A percentile compares a stretch with the other conserved stretches of the same genome.
phyloP scores from a whole-genome alignment of 2,329 filamentous ascomycete genomes.

The Dothideomycetidae sp. region DNA sequence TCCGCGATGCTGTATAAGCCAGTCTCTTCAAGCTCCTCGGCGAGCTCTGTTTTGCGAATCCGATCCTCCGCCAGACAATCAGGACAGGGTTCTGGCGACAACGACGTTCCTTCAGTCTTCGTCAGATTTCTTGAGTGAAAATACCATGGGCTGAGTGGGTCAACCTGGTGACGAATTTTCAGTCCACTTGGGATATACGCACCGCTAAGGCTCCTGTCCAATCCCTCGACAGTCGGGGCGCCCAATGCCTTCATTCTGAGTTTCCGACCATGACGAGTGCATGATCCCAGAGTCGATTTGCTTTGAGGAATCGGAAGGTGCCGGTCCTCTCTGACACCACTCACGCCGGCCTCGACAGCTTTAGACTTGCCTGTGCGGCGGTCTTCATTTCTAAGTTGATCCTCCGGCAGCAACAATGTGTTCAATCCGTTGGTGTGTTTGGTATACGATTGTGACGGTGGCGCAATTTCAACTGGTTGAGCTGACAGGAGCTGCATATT shows the following conservation, averaged over 20 bases:
- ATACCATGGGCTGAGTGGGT: constrained; percentile 20
- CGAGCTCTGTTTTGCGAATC: constrained; percentile 15
- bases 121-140: constrained; percentile 12
- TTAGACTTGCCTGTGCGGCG: no score
- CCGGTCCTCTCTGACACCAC: no score
- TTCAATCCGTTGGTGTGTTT: no score
- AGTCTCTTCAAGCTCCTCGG: constrained; percentile 3
- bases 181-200: constrained; percentile 18
- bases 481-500: no score
- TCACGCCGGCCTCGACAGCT: no score
- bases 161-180: constrained; percentile 16
- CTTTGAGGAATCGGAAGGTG: no score
- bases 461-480: no score
- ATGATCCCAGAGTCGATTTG: neutral
- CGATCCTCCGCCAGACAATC: constrained; percentile 20
- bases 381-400: no score
- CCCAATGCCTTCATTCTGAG: constrained; percentile 8
- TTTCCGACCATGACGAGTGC: constrained; percentile 19
- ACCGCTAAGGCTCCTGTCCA: constrained; percentile 18
- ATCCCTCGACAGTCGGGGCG: constrained; percentile 15
- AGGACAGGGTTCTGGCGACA: constrained; percentile 17
- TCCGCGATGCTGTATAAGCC: neutral
- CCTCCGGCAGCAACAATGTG: no score
- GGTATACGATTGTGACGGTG: no score
- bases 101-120: constrained; percentile 13